Conservation (phyloP, 2,329 filamentous ascomycete genomes). For the Scedosporium dehoogii region DNA sequence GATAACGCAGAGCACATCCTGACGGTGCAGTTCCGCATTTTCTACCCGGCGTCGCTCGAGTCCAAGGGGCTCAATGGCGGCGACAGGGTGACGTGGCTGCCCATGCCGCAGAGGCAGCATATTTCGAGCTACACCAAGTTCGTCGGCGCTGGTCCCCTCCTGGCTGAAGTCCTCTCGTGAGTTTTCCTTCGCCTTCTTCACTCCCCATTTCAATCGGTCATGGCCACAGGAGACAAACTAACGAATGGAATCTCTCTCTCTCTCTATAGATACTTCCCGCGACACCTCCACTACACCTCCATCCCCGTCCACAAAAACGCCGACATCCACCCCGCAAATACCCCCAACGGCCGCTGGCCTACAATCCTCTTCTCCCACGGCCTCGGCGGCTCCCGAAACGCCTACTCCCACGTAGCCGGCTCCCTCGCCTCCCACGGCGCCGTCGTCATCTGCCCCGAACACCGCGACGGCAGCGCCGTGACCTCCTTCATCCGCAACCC, state of each 20-base stretch:
- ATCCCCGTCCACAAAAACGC: constrained; percentile 68
- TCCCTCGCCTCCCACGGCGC: constrained; percentile 73
- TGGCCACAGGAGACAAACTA: not conserved
- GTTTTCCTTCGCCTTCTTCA: constrained; percentile 19
- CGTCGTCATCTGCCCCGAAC: constrained; percentile 72
- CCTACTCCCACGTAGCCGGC: constrained; percentile 74
- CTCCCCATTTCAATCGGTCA: not conserved
- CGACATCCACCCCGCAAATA: constrained; percentile 41
- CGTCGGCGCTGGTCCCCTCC: constrained; percentile 50
- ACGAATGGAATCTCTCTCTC: constrained; percentile 25
- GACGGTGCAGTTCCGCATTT: constrained; percentile 73
- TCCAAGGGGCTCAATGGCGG: constrained; percentile 25
- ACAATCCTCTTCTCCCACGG: constrained; percentile 82
- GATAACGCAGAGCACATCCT: constrained; percentile 43
- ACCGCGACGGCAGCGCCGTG: constrained; percentile 71
- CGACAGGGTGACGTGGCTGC: constrained; percentile 65
- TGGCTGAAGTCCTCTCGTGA: constrained; percentile 52
- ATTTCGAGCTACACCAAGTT: constrained; percentile 69
- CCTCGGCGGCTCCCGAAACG: constrained; percentile 68
- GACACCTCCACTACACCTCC: constrained; percentile 62
- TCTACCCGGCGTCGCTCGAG: constrained; percentile 58
- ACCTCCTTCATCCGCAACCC: constrained; percentile 62
- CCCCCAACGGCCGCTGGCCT: constrained; percentile 54
- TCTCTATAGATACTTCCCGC: constrained; percentile 49
- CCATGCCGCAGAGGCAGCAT: constrained; percentile 64